phyloP scores from a whole-genome alignment of 2,329 filamentous ascomycete species.

The Aureobasidium sp. region DNA sequence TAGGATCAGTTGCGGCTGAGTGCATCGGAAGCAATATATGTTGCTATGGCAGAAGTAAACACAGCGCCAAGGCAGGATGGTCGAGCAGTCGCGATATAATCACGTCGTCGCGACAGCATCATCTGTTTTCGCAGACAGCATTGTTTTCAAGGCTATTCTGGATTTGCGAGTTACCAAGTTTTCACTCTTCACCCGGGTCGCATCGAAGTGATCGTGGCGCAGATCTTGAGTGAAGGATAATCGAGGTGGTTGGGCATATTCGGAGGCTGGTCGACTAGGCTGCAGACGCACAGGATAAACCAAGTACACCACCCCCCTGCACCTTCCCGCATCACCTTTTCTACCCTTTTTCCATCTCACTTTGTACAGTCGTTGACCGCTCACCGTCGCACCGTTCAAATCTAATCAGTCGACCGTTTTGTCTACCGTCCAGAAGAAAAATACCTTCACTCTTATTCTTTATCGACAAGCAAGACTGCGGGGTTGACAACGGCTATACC shows the following conservation, averaged over 20 bases:
- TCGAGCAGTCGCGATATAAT: conserved; percentile 15
- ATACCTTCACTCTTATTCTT: neutral
- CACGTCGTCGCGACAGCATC: neutral
- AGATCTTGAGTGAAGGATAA: neutral
- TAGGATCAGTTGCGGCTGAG: conserved; percentile 4
- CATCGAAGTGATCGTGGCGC: neutral
- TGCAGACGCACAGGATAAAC: conserved; percentile 20
- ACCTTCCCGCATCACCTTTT: conserved; percentile 13
- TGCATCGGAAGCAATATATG: conserved; percentile 12
- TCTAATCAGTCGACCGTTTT: conserved; percentile 6
- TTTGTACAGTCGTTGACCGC: neutral
- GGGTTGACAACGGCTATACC: conserved; percentile 16
- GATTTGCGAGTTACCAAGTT: neutral
- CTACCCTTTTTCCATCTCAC: neutral
- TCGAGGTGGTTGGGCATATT: conserved; percentile 21
- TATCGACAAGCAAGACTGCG: conserved; percentile 18
- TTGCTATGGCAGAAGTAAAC: conserved; percentile 19
- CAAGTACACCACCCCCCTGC: conserved; percentile 10
- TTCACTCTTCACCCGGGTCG: neutral
- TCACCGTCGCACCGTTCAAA: conserved; percentile 15
- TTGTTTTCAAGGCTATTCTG: neutral
- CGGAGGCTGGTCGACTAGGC: conserved; percentile 12
- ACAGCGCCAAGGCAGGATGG: conserved; percentile 16
- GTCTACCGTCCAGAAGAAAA: neutral
- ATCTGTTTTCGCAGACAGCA: neutral